phyloP scores from a whole-genome alignment of 1,139 yeast species.

The Schizosaccharomyces versatilis region DNA sequence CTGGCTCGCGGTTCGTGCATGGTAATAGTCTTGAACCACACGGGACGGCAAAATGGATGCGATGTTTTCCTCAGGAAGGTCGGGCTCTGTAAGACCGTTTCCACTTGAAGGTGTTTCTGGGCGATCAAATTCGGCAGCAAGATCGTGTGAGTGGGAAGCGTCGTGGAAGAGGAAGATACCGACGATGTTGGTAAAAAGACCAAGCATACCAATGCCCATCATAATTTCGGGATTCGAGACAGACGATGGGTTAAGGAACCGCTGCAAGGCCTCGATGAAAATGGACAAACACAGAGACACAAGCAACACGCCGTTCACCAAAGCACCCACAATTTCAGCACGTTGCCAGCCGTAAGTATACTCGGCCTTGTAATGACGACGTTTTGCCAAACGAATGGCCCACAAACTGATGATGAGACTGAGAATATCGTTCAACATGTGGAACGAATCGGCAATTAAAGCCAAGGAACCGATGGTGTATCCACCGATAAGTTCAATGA shows the following conservation, averaged over 20 bases:
- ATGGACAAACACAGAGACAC: conserved; percentile 83
- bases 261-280: conserved; percentile 75
- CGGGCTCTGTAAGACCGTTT: conserved; percentile 11
- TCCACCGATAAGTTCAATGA: conserved; percentile 45
- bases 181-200: conserved; percentile 56
- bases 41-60: conserved; percentile 7
- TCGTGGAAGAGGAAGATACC: conserved; percentile 83
- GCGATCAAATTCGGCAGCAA: conserved; percentile 15
- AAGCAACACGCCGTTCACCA: conserved; percentile 82
- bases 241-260: conserved; percentile 60
- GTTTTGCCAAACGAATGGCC: conserved; percentile 80
- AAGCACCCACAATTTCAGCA: conserved; percentile 75
- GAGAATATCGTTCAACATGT: conserved; percentile 78
- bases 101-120: too few relatives aligned
- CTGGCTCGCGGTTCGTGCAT: conserved; percentile 3
- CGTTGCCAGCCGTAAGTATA: conserved; percentile 86
- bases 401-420: conserved; percentile 78
- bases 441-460: conserved; percentile 85
- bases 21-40: conserved; percentile 2
- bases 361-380: conserved; percentile 34
- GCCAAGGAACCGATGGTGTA: conserved; percentile 84
- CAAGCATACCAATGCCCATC: conserved; percentile 64
- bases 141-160: conserved; percentile 36
- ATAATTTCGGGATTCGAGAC: conserved; percentile 64
- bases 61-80: conserved; percentile 7